These are phyloP conservation scores for Taphrina wiesneri DNA, from an alignment of 1,139 yeast genomes.

Conservation along the genomic window DNA sequence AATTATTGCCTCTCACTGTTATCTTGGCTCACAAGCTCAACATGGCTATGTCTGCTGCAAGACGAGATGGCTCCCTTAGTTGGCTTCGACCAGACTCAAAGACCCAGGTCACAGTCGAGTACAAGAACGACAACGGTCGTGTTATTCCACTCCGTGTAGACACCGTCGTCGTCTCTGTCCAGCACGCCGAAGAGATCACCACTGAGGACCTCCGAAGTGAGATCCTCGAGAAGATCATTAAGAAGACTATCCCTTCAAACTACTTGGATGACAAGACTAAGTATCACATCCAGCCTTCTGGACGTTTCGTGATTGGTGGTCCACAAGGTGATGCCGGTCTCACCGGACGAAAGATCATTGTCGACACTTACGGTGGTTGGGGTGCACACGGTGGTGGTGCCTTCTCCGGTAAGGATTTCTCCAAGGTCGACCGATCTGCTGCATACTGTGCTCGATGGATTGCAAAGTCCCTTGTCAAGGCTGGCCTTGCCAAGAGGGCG, in stretches of 20 bases:
- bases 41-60: constrained; percentile 94
- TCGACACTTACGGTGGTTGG: constrained; percentile 99
- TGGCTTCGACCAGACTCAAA: constrained; percentile 99
- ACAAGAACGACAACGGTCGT: constrained; percentile 90
- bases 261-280: constrained; percentile 91
- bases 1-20: constrained; percentile 92
- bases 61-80: constrained; percentile 89
- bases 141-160: constrained; percentile 94
- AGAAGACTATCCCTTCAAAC: constrained; percentile 88
- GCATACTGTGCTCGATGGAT: constrained; percentile 99
- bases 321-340: constrained; percentile 99
- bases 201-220: constrained; percentile 86
- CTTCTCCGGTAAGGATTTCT: constrained; percentile 99
- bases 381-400: constrained; percentile 99
- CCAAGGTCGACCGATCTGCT: constrained; percentile 99
- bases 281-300: constrained; percentile 99
- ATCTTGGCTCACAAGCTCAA: constrained; percentile 93
- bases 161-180: constrained; percentile 95
- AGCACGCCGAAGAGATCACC: constrained; percentile 93
- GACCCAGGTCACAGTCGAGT: constrained; percentile 98
- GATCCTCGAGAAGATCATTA: constrained; percentile 74
- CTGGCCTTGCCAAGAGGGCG: constrained; percentile 95
- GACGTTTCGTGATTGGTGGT: constrained; percentile 99
- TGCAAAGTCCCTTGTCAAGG: constrained; percentile 93
- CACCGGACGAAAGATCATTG: constrained; percentile 99